Percentiles rank a stretch among this genome's conserved stretches.
Conservation (phyloP, 2,329 filamentous ascomycete species). For the Furcasterigmium sp. region DNA sequence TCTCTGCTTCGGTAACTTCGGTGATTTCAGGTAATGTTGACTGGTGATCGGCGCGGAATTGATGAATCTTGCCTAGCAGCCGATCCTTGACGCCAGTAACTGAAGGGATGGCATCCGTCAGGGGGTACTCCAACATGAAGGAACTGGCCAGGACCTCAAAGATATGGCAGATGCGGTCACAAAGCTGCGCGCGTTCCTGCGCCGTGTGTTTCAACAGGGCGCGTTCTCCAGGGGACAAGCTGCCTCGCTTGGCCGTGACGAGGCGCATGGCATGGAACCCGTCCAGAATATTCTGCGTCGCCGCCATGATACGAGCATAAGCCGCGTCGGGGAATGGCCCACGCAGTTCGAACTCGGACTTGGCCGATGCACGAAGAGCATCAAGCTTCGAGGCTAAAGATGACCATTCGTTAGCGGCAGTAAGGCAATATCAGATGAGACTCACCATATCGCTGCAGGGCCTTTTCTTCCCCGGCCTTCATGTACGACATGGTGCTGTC, state of each 20-base stretch:
- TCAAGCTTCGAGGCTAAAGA: constrained; percentile 60
- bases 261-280: constrained; percentile 96
- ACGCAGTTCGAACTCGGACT: constrained; percentile 82
- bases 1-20: constrained; percentile 30
- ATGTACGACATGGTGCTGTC: constrained; percentile 65
- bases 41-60: constrained; percentile 65
- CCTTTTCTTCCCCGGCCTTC: constrained; percentile 79
- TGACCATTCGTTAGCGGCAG: too few relatives aligned
- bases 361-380: constrained; percentile 64
- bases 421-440: too few relatives aligned
- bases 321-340: constrained; percentile 77
- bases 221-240: constrained; percentile 73
- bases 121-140: constrained; percentile 88
- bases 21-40: not conserved
- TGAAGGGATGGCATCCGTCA: constrained; percentile 83
- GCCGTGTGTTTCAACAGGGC: constrained; percentile 75
- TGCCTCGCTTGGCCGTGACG: constrained; percentile 75
- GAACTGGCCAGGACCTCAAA: constrained; percentile 82
- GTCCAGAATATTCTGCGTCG: constrained; percentile 81
- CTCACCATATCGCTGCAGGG: constrained; percentile 70
- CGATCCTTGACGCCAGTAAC: constrained; percentile 76
- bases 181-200: constrained; percentile 73
- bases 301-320: constrained; percentile 69
- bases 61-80: constrained; percentile 80
- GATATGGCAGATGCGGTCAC: constrained; percentile 85